Percentiles rank a stretch among this genome's conserved stretches.
Evolutionary conservation across 768 basidiomycete genomes (phyloP).

Genomic region (Butyriboletus loyo): DNA sequence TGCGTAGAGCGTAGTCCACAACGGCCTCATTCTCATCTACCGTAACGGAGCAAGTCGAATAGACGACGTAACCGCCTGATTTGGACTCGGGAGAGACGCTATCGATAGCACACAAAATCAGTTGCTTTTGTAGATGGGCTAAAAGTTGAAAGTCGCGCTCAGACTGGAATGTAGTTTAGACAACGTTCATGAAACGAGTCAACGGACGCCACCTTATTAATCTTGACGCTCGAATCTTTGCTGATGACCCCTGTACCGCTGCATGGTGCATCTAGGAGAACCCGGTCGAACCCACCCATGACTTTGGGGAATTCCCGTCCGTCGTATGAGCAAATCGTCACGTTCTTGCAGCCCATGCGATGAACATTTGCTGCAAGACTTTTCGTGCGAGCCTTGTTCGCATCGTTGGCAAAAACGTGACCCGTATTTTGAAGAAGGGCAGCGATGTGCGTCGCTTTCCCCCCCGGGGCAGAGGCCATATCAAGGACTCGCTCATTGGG

Average conservation of each 20-base stretch:
- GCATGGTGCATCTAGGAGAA: constrained; percentile 94
- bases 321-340: constrained; percentile 95
- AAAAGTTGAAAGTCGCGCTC: constrained; percentile 94
- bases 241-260: constrained; percentile 98
- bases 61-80: constrained; percentile 92
- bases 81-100: constrained; percentile 86
- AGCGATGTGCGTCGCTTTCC: constrained; percentile 97
- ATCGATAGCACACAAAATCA: constrained; percentile 97
- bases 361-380: constrained; percentile 96
- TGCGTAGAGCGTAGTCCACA: constrained; percentile 94
- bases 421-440: constrained; percentile 97
- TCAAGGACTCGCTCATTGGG: constrained; percentile 93
- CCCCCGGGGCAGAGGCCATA: constrained; percentile 98
- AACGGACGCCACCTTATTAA: constrained; percentile 77
- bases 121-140: constrained; percentile 97
- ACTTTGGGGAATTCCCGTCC: constrained; percentile 98
- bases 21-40: constrained; percentile 99
- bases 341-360: constrained; percentile 96
- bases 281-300: constrained; percentile 98
- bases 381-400: constrained; percentile 92
- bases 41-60: constrained; percentile 97
- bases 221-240: constrained; percentile 96
- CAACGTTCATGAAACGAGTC: neutral
- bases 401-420: constrained; percentile 95
- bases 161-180: constrained; percentile 48